Evolutionary conservation across 2,329 filamentous ascomycete genomes (phyloP).

Genomic region (Aspergillus jensenii): DNA sequence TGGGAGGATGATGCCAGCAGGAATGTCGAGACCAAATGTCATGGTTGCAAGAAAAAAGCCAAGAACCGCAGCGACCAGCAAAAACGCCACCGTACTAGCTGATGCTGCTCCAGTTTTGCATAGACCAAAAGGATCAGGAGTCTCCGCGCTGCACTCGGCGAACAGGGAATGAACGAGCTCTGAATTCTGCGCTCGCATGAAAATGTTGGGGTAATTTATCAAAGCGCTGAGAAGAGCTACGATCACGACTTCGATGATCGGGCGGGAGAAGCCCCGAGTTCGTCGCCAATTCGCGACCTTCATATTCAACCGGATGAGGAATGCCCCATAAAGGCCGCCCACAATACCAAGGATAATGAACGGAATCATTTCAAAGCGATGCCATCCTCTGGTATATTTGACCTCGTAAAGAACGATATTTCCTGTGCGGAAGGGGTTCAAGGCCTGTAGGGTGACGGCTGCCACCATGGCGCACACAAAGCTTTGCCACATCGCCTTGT

Average conservation of each 20-base stretch:
- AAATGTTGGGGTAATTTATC: slow-evolving; percentile 93
- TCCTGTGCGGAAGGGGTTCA: slow-evolving; percentile 92
- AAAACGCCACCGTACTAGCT: slow-evolving; percentile 75
- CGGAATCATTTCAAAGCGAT: slow-evolving; percentile 88
- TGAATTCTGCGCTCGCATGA: slow-evolving; percentile 89
- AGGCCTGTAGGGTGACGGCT: slow-evolving; percentile 84
- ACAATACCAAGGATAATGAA: slow-evolving; percentile 84
- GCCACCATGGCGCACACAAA: slow-evolving; percentile 99
- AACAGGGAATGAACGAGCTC: slow-evolving; percentile 92
- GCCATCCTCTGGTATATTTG: slow-evolving; percentile 87
- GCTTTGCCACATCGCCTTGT: slow-evolving; percentile 99
- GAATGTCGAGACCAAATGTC: slow-evolving; percentile 92
- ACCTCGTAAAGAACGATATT: slow-evolving; percentile 97
- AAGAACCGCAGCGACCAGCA: slow-evolving; percentile 77
- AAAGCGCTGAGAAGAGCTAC: slow-evolving; percentile 80
- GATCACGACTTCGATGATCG: slow-evolving; percentile 75
- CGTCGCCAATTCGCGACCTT: slow-evolving; percentile 78
- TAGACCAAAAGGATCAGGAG: slow-evolving; percentile 84
- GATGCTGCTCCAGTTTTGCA: slow-evolving; percentile 86
- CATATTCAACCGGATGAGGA: slow-evolving; percentile 96
- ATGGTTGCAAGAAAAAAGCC: slow-evolving; percentile 83
- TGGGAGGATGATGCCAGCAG: slow-evolving; percentile 91
- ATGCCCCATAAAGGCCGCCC: slow-evolving; percentile 88
- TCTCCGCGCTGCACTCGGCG: slow-evolving; percentile 70
- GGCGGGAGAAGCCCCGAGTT: slow-evolving; percentile 66